These are phyloP conservation scores for Fusarium coicis DNA, from an alignment of 2,329 filamentous ascomycete species.

Conservation along the genomic window DNA sequence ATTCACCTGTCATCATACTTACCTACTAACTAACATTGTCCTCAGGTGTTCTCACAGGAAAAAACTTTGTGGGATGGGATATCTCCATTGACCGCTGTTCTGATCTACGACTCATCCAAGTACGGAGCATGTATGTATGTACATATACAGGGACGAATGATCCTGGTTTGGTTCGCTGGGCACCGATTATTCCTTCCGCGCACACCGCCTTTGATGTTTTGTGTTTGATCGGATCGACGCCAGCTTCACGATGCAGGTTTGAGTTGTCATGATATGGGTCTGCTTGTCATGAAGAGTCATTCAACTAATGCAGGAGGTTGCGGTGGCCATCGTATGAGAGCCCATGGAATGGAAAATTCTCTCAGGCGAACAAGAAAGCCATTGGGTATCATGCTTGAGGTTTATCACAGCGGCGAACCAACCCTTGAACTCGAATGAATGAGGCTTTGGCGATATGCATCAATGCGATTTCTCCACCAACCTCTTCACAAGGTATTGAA, in stretches of 20 bases:
- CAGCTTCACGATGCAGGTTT: conserved; percentile 20
- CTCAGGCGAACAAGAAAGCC: neutral
- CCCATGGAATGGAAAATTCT: neutral
- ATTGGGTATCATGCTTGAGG: neutral
- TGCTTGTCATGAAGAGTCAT: conserved; percentile 10
- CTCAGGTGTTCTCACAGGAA: neutral
- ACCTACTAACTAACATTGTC: neutral
- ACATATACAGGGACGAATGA: conserved; percentile 21
- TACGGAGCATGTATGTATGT: neutral
- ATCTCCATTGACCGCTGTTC: conserved; percentile 30
- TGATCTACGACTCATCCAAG: conserved; percentile 1
- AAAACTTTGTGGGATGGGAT: neutral
- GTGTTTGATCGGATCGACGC: conserved; percentile 19
- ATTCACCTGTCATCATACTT: neutral
- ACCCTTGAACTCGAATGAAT: neutral
- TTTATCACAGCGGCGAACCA: neutral
- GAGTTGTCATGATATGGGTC: conserved; percentile 28
- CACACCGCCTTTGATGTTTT: conserved; percentile 30
- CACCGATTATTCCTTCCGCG: conserved; percentile 14
- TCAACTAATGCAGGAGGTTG: conserved; percentile 2
- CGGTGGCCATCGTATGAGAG: conserved; percentile 18
- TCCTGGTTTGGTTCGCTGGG: conserved; percentile 16
- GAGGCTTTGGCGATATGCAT: neutral
- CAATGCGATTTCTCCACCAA: conserved; percentile 5
- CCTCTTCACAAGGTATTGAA: conserved; percentile 1